Percentiles rank a stretch among this genome's conserved stretches.
phyloP scores from a whole-genome alignment of 2,329 filamentous ascomycete genomes.

The Colletotrichum echinochloae region DNA sequence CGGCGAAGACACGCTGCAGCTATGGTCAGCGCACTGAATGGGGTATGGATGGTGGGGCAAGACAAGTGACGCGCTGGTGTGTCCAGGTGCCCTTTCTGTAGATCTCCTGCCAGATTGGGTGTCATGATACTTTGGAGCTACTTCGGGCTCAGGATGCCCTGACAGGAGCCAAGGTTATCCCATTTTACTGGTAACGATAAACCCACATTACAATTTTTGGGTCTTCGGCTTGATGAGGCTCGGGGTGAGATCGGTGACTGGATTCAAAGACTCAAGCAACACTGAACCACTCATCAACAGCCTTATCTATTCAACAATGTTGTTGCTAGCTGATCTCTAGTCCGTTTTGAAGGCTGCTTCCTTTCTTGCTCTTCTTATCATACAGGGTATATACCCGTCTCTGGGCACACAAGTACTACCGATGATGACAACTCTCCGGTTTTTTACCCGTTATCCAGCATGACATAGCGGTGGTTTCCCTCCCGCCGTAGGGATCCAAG shows the following conservation, averaged over 20 bases:
- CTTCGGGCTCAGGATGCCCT: slow-evolving; percentile 3
- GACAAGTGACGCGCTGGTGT: slow-evolving; percentile 13
- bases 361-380: background rate
- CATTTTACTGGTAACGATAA: background rate
- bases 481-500: background rate
- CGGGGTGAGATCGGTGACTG: background rate
- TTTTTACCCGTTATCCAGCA: no score
- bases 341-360: background rate
- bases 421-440: background rate
- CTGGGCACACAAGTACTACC: background rate
- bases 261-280: background rate
- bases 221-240: background rate
- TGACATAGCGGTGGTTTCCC: background rate
- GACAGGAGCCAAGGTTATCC: background rate
- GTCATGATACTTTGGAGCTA: slow-evolving; percentile 2
- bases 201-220: background rate
- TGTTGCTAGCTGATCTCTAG: background rate
- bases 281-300: background rate
- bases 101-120: background rate
- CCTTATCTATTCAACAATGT: background rate
- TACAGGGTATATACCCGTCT: background rate
- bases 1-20: slow-evolving; percentile 22
- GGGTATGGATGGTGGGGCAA: slow-evolving; percentile 32
- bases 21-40: slow-evolving; percentile 8
- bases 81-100: slow-evolving; percentile 15